Evolutionary conservation across 106 monocot genomes (phyloP).

Genomic region (Acorus calamus): DNA sequence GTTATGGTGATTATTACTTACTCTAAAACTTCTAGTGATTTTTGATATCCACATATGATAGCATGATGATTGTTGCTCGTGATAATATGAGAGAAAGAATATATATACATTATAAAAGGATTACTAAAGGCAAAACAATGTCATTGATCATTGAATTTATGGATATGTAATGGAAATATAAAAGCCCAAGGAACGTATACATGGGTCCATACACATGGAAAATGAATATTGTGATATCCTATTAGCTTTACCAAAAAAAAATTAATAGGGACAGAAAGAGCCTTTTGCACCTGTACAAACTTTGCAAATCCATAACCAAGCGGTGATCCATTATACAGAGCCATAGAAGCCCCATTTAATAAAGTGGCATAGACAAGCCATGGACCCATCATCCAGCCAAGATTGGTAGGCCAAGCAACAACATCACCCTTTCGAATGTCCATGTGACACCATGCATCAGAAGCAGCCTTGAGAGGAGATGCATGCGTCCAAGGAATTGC

Average conservation of each 20-base stretch:
- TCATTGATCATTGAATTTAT: no score
- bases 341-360: slow-evolving; percentile 92
- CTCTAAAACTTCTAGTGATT: no score
- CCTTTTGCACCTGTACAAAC: slow-evolving; percentile 66
- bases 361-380: slow-evolving; percentile 96
- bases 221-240: no score
- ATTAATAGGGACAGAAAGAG: not conserved
- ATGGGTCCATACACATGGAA: no score
- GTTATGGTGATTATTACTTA: no score
- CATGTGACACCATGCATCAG: slow-evolving; percentile 93
- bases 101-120: no score
- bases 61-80: no score
- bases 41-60: no score
- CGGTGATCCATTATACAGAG: slow-evolving; percentile 90
- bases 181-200: no score
- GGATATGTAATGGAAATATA: no score
- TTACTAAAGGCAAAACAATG: no score
- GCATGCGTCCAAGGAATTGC: slow-evolving; percentile 95
- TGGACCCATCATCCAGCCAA: slow-evolving; percentile 99
- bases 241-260: not conserved
- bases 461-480: slow-evolving; percentile 88
- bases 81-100: no score
- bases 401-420: slow-evolving; percentile 96
- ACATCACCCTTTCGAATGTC: slow-evolving; percentile 88
- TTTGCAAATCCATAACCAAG: slow-evolving; percentile 74